Percentiles rank a stretch among this genome's conserved stretches.
These are phyloP conservation scores for Cladophialophora bantiana DNA, from an alignment of 2,329 filamentous ascomycete species.

Conservation along the genomic window DNA sequence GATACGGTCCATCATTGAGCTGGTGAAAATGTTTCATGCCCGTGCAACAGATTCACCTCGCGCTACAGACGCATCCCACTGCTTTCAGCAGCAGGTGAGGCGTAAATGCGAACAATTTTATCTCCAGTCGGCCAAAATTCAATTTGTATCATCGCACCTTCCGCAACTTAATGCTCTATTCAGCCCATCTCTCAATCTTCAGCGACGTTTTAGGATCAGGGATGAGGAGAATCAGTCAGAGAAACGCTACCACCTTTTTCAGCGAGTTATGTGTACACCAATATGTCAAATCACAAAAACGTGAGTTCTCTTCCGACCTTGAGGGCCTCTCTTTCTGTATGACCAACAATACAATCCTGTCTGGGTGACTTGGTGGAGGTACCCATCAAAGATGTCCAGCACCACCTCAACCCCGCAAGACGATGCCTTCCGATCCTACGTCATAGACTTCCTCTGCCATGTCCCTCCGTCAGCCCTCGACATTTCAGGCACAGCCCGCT, in stretches of 20 bases:
- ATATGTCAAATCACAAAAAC: not conserved
- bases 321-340: not conserved
- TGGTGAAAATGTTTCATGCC: not conserved
- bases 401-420: not conserved
- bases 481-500: not conserved
- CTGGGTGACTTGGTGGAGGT: not conserved
- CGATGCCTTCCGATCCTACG: not conserved
- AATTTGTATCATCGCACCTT: not conserved
- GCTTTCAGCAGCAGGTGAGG: not conserved
- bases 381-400: not conserved
- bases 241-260: not conserved
- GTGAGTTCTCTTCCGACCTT: not conserved
- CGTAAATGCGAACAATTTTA: not conserved
- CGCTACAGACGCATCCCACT: not conserved
- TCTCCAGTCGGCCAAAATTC: not conserved
- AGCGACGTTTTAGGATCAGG: not conserved
- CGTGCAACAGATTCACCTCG: not conserved
- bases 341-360: not conserved
- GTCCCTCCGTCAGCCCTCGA: not conserved
- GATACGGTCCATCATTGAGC: not conserved
- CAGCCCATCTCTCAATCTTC: not conserved
- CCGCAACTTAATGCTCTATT: not conserved
- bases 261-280: not conserved
- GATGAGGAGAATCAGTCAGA: not conserved
- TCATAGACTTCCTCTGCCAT: not conserved